Base-by-base conservation (phyloP, 2,329 filamentous ascomycete species). In the Davidsoniella virescens region DNA sequence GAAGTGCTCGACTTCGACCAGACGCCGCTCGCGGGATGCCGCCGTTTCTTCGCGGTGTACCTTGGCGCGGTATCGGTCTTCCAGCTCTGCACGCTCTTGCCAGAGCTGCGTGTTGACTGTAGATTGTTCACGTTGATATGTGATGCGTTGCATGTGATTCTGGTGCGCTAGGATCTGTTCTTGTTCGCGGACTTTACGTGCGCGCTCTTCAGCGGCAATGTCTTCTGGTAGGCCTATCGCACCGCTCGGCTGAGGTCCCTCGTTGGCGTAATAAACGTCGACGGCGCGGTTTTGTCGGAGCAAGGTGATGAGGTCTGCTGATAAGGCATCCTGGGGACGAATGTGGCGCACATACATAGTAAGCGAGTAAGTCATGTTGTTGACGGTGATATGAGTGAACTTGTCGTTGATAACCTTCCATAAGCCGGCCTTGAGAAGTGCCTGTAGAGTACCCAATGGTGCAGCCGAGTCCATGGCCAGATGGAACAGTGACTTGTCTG, bases 361-460 rank as follows among this genome's bases (percentile, higher is more conserved):
- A 0, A 79, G 73, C 0, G 79, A 83, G 61, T 80, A 83, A 1
- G 71, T 75, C 56, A 70, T 69, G 4, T 65, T 67, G 20, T 70
- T 70, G 40, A 72, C 65, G 1, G 62, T 71, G 61, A 70, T 77
- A 53, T 70, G 64, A 55, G 79, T 77, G 57, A 70, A 75, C 0
- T 72, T 65, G 54, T 75, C 71, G 62, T 82, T 82, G 57, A 82
- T 64, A 29, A 73, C 64, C 58, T 78, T 77, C 77, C 78, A 82
- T 63, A 82, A 70, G 41, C 73, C 76, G 0, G 73, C 74, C 56
- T 78, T 78, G 6, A 84, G 65, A 1, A 83, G 68, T 0, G 73
- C 69, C 40, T 71, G 70, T 0, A 75, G 74, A 5, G 76, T 75
- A 0, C 68, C 63, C 2, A 80, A 53, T 0, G 78, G 68, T 40